phyloP scores from a whole-genome alignment of 164 flowering plant species.

The Umbilicus rupestris region DNA sequence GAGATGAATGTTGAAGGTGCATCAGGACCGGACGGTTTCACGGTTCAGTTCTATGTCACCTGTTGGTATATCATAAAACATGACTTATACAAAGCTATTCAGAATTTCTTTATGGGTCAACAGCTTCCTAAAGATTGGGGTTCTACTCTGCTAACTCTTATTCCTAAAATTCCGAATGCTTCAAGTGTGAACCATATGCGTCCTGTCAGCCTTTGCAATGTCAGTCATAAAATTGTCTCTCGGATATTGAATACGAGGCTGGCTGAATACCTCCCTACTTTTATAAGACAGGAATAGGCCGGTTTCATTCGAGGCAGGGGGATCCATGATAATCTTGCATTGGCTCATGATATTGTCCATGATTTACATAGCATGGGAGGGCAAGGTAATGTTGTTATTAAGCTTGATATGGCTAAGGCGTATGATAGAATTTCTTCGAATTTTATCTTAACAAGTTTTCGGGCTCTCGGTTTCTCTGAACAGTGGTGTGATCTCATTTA shows the following conservation, averaged over 20 bases:
- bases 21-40: background rate
- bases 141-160: background rate
- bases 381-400: background rate
- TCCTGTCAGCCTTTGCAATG: background rate
- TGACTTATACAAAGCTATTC: background rate
- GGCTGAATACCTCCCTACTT: no score
- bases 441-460: background rate
- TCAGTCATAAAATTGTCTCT: background rate
- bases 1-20: background rate
- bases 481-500: background rate
- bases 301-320: background rate
- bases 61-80: background rate
- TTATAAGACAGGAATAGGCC: background rate
- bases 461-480: background rate
- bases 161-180: background rate
- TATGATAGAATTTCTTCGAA: background rate
- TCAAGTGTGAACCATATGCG: background rate
- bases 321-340: background rate
- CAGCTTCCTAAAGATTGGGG: background rate
- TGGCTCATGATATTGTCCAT: background rate
- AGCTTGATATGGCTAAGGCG: background rate
- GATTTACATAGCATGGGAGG: background rate
- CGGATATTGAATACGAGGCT: background rate
- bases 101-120: background rate
- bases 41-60: background rate